Conservation (phyloP, 306 rosid species). For the Lathyrus aphaca region DNA sequence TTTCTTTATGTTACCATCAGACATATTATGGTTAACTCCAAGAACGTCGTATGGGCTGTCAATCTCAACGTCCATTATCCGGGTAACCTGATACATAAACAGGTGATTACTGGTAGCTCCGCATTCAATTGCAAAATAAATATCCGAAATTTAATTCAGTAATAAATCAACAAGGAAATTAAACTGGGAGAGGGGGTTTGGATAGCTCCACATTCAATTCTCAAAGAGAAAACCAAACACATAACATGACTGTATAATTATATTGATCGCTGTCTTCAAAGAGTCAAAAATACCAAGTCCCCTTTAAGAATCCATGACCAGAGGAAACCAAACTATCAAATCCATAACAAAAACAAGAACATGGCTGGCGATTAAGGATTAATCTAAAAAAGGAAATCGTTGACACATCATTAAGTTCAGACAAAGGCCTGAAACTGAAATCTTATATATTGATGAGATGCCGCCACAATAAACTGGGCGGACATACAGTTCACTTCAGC, state of each 20-base stretch:
- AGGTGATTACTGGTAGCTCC: conserved; percentile 28
- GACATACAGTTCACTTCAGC: conserved; percentile 9
- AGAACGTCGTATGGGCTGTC: conserved; percentile 81
- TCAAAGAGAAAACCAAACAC: conserved; percentile 8
- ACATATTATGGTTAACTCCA: conserved; percentile 80
- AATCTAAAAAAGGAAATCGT: not conserved
- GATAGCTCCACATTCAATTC: not conserved
- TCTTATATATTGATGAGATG: conserved; percentile 3
- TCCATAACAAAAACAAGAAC: conserved; percentile 3
- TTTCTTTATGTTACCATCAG: conserved; percentile 78
- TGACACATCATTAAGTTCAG: conserved; percentile 3
- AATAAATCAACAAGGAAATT: conserved; percentile 23
- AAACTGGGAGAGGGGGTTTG: not conserved
- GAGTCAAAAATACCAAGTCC: conserved; percentile 7
- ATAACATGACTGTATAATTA: not conserved
- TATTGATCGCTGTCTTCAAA: not conserved
- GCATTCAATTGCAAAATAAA: conserved; percentile 30
- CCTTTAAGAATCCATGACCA: conserved; percentile 2
- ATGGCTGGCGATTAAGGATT: not conserved
- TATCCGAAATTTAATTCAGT: conserved; percentile 25
- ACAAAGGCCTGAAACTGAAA: conserved; percentile 8
- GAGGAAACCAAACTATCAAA: conserved; percentile 29
- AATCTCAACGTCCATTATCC: conserved; percentile 77
- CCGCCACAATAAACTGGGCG: conserved; percentile 21
- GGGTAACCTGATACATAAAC: conserved; percentile 67